Base-by-base conservation (phyloP, 805 yeast genomes). In the Phaffomyces antillensis region DNA sequence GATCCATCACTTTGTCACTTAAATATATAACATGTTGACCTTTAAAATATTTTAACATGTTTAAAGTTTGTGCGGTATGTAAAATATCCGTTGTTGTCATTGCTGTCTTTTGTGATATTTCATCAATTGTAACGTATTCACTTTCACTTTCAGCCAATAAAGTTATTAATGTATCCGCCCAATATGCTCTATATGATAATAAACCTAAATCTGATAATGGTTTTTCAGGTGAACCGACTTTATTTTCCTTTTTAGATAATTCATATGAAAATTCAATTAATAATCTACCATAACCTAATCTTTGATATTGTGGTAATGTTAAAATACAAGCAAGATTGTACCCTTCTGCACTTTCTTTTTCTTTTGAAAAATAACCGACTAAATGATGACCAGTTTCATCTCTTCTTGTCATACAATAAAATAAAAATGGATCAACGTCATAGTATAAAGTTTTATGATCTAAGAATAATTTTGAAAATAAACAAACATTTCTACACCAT, bases 301-400 rank as follows among this genome's bases (percentile, higher is more conserved):
- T 77, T 65, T 93, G 99, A 66, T 91, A 93, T 59, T 93, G 96
- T 4, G 99, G 99, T 43, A 93, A 66, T 0, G 98, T 90, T 54
- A 93, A 71, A 58, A 93, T 93, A 79, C 99, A 93, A 0, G 99
- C 99, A 38, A 93, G 95, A 60, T 93, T 93, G 66, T 91, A 93
- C 12, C 82, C 83, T 59, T 93, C 99, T 0, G 96, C 95, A 53
- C 90, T 80, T 66, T 93, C 99, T 63, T 93, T 93, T 62, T 93
- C 99, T 56, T 93, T 93, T 8, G 98, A 90, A 59, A 93, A 93
- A 61, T 86, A 93, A 0, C 99, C 99, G 7, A 93, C 96, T 39
- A 93, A 70, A 66, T 93, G 98, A 63, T 91, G 98, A 2, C 99
- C 99, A 49, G 78, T 75, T 48, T 84, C 89, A 55, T 91, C 96